Evolutionary conservation across 768 basidiomycete species (phyloP), one percentile per base, ranked within the genome.

Genomic region (Tremella fuciformis): DNA sequence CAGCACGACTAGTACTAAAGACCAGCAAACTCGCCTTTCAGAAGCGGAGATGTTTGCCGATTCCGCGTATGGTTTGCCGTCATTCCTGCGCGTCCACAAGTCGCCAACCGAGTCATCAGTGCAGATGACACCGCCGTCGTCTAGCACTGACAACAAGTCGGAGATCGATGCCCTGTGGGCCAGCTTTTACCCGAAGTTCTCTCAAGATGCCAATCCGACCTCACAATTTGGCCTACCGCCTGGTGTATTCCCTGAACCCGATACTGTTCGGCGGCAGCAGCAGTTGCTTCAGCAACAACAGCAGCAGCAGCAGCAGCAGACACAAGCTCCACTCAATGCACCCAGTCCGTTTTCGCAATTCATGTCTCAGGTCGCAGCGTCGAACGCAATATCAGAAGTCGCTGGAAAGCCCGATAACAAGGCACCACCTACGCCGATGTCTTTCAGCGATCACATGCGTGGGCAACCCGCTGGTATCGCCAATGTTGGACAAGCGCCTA

Each of bases 121-220:
- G 13, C 29, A 39, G 9, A 18, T 60, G 18, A 46, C 64, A 22
- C 64, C 63, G 2, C 59, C 40, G 19, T 54, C 60, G 9, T 51
- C 48, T 29, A 21, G 19, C 16, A 59, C 47, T n/a, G 51, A 57
- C 24, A 58, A 57, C 50, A 63, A 64, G 42, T 61, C 65, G 15
- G 70, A 72, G 19, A 61, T 72, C 24, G 67, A 72, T 26, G 70
- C 70, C 2, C 52, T 72, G 6, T 72, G 70, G 70, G 67, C 67
- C 11, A 67, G 68, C 50, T 65, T 69, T 47, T 65, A 70, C 53
- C 70, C 66, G 4, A 58, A 67, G 65, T 63, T 53, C 21, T 47
- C n/a, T 18, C 48, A 58, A 22, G 50, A 52, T 46, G 22, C 25
- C 15, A 57, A 56, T 49, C 13, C 18, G 52, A 37, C 19, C 18